Base-by-base conservation (phyloP, 495 filamentous ascomycete species). In the Margaritispora aquatica region DNA sequence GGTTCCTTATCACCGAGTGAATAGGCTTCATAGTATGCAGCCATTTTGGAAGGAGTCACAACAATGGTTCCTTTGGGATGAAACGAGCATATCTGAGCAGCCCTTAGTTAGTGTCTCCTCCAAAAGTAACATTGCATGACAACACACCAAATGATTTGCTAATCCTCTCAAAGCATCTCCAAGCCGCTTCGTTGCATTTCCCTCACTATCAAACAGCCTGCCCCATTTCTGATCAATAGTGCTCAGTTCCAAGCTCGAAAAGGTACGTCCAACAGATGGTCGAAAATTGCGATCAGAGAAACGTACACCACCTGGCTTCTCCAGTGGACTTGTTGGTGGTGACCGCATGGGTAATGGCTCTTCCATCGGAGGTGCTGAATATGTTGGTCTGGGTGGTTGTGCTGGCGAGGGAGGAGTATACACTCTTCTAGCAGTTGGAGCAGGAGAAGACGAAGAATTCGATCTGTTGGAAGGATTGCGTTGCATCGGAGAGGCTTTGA, bases 1-100 rank as follows among this genome's bases (percentile, higher is more conserved):
- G 74, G 71, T 66, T 96, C 91, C 26, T 77, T 70, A 0, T 81
- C 63, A 2, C n/a, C n/a, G n/a, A 93, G 66, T 51, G 75, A 69
- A 57, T 87, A 84, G 54, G 78, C 84, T 21, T 80, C 74, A 67
- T 96, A 96, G 60, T 93, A 92, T 52, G 82, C 78, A 15, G 84
- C 78, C 77, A 97, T 81, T 72, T 96, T 96, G 7, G 81, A 75
- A 1, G 90, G 88, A 0, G 86, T 84, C 27, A 96, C 82, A n/a
- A 96, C 89, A 41, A 94, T 76, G 41, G 80, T 89, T 29, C 85
- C 84, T 36, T 77, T 79, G 0, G 91, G 89, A 21, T 83, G 74
- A 65, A 88, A 89, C 56, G 92, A 82, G 47, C 90, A 85, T 68
- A 95, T 90, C 87, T 92, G 63, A n/a, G 24, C 19, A 22, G 5